These are phyloP conservation scores for Verticillium zaregamsianum DNA, from an alignment of 2,329 filamentous ascomycete species.

Conservation along the genomic window DNA sequence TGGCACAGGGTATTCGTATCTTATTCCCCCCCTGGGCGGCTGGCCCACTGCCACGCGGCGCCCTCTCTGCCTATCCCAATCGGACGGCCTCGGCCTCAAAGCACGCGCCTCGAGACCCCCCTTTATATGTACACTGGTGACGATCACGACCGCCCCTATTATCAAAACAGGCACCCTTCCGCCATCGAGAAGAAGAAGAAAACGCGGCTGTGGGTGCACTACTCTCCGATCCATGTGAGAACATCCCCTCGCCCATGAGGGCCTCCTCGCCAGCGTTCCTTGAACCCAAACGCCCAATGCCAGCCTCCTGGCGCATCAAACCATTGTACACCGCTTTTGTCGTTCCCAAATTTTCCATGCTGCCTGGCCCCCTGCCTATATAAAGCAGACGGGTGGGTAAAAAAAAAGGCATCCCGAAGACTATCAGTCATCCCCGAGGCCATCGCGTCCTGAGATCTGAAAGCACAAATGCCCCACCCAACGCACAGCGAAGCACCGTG, in stretches of 20 bases:
- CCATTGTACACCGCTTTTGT: neutral
- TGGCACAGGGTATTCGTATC: neutral
- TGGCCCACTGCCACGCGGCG: neutral
- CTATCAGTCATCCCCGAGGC: no score
- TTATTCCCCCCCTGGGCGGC: neutral
- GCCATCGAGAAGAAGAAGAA: neutral
- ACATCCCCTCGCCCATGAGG: neutral
- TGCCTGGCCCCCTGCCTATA: neutral
- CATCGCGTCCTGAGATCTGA: neutral
- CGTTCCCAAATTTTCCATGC: neutral
- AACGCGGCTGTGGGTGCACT: neutral
- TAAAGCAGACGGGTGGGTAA: neutral
- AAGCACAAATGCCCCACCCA: neutral
- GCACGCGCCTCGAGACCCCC: neutral
- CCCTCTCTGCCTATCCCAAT: neutral
- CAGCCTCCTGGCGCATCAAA: neutral
- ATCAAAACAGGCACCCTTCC: neutral
- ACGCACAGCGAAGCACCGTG: neutral
- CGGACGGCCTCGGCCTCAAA: constrained; percentile 4
- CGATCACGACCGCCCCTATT: neutral
- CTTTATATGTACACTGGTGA: constrained; percentile 9
- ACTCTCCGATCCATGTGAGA: neutral
- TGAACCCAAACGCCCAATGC: neutral
- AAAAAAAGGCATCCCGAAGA: neutral
- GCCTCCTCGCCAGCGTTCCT: neutral